A percentile compares a stretch with the other conserved stretches of the same genome.
Evolutionary conservation across 2,329 filamentous ascomycete species (phyloP).

Genomic region (Stachybotrys echinatus): DNA sequence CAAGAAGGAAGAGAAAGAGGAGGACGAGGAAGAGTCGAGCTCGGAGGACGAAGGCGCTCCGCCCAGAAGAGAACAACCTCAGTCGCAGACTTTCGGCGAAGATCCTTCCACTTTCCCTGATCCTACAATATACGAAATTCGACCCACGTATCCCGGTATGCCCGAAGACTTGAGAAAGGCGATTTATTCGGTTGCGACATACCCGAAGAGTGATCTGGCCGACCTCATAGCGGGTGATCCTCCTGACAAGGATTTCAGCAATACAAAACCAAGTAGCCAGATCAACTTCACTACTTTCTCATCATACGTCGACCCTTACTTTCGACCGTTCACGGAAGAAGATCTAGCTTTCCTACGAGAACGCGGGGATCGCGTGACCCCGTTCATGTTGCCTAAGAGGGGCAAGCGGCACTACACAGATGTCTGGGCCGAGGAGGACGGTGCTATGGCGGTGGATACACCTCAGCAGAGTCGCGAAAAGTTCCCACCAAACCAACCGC

Average conservation of each 20-base stretch:
- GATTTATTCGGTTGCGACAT: slow-evolving; percentile 82
- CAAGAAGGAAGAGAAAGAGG: slow-evolving; percentile 27
- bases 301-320: slow-evolving; percentile 88
- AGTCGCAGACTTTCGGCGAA: slow-evolving; percentile 84
- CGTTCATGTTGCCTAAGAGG: slow-evolving; percentile 81
- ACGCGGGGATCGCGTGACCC: slow-evolving; percentile 74
- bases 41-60: slow-evolving; percentile 57
- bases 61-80: slow-evolving; percentile 60
- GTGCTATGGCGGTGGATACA: slow-evolving; percentile 67
- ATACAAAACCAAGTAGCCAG: slow-evolving; percentile 86
- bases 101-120: slow-evolving; percentile 89
- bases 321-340: slow-evolving; percentile 84
- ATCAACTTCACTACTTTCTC: slow-evolving; percentile 91
- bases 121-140: slow-evolving; percentile 91
- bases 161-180: slow-evolving; percentile 77
- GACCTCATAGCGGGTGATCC: slow-evolving; percentile 84
- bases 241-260: slow-evolving; percentile 94
- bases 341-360: slow-evolving; percentile 91
- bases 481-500: slow-evolving; percentile 72
- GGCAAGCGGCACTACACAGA: slow-evolving; percentile 84
- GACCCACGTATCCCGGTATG: slow-evolving; percentile 68
- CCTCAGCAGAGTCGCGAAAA: slow-evolving; percentile 57
- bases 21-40: slow-evolving; percentile 44
- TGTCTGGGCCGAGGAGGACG: slow-evolving; percentile 92
- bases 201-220: slow-evolving; percentile 73